Percentiles rank a stretch among this genome's conserved stretches.
phyloP scores from a whole-genome alignment of 1,284 basidiomycete species.

The Gymnopus androsaceus region DNA sequence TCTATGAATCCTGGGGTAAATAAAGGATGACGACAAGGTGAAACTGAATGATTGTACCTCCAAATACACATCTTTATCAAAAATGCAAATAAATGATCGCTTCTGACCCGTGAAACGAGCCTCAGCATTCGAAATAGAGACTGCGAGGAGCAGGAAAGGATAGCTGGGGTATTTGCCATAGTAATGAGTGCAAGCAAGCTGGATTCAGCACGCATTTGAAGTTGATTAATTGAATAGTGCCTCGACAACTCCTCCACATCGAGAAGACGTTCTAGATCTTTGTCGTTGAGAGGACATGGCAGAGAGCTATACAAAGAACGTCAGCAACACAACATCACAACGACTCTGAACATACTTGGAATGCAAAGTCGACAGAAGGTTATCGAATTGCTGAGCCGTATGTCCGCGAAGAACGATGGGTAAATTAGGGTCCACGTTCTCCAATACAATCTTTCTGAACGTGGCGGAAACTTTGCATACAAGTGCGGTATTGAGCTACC shows the following conservation, averaged over 20 bases:
- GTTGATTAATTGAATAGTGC: background rate
- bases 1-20: background rate
- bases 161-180: background rate
- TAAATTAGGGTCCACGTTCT: background rate
- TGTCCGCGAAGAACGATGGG: conserved; percentile 10
- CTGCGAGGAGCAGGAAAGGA: background rate
- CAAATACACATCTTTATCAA: conserved; percentile 6
- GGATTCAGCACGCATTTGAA: conserved; percentile 8
- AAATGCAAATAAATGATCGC: background rate
- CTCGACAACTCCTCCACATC: conserved; percentile 12
- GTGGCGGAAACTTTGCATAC: conserved; percentile 1
- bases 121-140: conserved; percentile 1
- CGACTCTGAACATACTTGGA: background rate
- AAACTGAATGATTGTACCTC: background rate
- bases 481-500: conserved; percentile 3
- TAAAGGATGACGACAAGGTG: background rate
- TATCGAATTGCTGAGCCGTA: conserved; percentile 7
- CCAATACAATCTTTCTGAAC: background rate
- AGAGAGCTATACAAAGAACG: conserved; percentile 1
- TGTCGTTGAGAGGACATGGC: conserved; percentile 1
- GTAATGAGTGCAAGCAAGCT: conserved; percentile 1
- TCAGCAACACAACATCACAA: background rate
- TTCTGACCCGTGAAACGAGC: background rate
- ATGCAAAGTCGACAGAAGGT: conserved; percentile 8
- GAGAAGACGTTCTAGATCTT: conserved; percentile 5